These are phyloP conservation scores for Aspergillus pseudoviridinutans DNA, from an alignment of 2,329 filamentous ascomycete species.

Conservation along the genomic window DNA sequence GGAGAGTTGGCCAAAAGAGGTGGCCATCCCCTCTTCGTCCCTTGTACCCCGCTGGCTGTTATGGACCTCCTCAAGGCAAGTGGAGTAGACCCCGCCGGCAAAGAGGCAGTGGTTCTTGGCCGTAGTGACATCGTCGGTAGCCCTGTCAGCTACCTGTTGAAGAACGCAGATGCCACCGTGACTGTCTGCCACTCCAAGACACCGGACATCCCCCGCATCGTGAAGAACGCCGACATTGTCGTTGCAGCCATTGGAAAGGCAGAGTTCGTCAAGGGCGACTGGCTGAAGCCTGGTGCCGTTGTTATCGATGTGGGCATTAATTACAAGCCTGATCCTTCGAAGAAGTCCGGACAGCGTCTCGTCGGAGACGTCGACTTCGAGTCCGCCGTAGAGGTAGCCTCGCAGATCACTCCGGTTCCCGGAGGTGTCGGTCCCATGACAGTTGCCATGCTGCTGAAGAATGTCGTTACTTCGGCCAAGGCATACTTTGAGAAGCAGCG, in stretches of 20 bases:
- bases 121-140: slow-evolving; percentile 97
- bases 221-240: slow-evolving; percentile 83
- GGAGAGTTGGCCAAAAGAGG: slow-evolving; percentile 95
- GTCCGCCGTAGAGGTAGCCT: slow-evolving; percentile 77
- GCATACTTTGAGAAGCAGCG: slow-evolving; percentile 80
- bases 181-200: slow-evolving; percentile 95
- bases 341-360: slow-evolving; percentile 86
- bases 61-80: slow-evolving; percentile 86
- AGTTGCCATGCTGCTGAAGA: slow-evolving; percentile 94
- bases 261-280: slow-evolving; percentile 87
- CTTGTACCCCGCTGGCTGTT: slow-evolving; percentile 95
- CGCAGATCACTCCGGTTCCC: slow-evolving; percentile 90
- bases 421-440: slow-evolving; percentile 99
- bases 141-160: slow-evolving; percentile 91
- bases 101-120: slow-evolving; percentile 90
- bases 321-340: slow-evolving; percentile 81
- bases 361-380: slow-evolving; percentile 96
- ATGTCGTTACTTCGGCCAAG: slow-evolving; percentile 83
- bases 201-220: slow-evolving; percentile 63
- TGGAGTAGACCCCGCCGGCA: slow-evolving; percentile 78
- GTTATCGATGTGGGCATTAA: slow-evolving; percentile 98
- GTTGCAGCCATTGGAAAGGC: slow-evolving; percentile 88
- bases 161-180: slow-evolving; percentile 93
- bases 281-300: slow-evolving; percentile 90
- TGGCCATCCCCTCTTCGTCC: slow-evolving; percentile 81